Evolutionary conservation across 495 filamentous ascomycete genomes (phyloP).

Genomic region (Penicillium cataractarum): DNA sequence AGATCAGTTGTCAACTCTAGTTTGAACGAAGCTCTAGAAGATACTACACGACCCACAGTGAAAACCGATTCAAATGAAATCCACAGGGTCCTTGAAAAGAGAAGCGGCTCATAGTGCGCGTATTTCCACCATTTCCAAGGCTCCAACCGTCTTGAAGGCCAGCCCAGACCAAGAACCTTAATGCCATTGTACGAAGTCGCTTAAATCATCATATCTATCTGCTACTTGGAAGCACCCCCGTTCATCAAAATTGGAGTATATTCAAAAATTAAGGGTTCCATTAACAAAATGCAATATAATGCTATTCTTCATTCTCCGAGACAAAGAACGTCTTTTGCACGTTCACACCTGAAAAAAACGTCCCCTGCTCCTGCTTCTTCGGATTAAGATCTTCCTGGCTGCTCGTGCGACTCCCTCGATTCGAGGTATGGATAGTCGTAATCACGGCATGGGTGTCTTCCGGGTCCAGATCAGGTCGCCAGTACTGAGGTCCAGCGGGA

Average conservation of each 20-base stretch:
- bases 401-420: slow-evolving; percentile 34
- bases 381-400: slow-evolving; percentile 48
- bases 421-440: slow-evolving; percentile 39
- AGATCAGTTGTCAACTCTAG: no score
- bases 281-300: not conserved
- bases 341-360: slow-evolving; percentile 38
- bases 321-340: slow-evolving; percentile 47
- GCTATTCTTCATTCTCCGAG: slow-evolving; percentile 28
- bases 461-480: slow-evolving; percentile 38
- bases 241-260: not conserved
- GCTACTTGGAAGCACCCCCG: no score
- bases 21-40: no score
- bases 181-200: no score
- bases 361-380: slow-evolving; percentile 16
- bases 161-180: no score
- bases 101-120: no score
- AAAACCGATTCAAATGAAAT: no score
- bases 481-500: slow-evolving; percentile 32
- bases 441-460: slow-evolving; percentile 32
- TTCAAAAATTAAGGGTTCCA: not conserved
- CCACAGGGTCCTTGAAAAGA: no score
- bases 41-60: no score
- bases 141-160: no score
- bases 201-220: no score
- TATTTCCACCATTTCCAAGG: no score